These are phyloP conservation scores for Nemophila menziesii DNA, from an alignment of 257 asterid species.

Conservation along the genomic window DNA sequence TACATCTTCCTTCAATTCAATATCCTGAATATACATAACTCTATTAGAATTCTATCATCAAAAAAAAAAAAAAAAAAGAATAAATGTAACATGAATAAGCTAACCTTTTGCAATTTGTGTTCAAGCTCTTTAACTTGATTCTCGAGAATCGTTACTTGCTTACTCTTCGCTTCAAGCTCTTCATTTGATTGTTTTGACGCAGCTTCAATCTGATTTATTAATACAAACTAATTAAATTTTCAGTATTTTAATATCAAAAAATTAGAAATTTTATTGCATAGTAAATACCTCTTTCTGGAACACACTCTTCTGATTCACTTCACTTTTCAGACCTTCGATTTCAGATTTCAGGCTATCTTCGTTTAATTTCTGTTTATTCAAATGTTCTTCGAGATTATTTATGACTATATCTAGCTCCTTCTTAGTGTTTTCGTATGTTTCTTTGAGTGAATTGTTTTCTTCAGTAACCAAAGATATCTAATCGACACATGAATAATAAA, in stretches of 20 bases:
- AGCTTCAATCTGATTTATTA: slow-evolving; percentile 44
- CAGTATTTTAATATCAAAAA: not conserved
- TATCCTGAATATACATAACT: slow-evolving; percentile 19
- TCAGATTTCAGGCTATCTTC: slow-evolving; percentile 50
- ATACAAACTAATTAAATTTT: not conserved
- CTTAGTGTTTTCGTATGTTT: slow-evolving; percentile 55
- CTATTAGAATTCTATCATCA: too few relatives aligned
- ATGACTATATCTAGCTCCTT: slow-evolving; percentile 62
- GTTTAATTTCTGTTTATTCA: slow-evolving; percentile 49
- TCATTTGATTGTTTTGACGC: slow-evolving; percentile 34
- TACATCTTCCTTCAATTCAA: slow-evolving; percentile 28
- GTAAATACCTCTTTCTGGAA: slow-evolving; percentile 34
- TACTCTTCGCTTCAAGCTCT: slow-evolving; percentile 48
- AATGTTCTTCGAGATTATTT: slow-evolving; percentile 52
- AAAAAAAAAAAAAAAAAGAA: not conserved
- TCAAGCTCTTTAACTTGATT: slow-evolving; percentile 46
- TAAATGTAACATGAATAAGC: slow-evolving; percentile 3
- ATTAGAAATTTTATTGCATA: not conserved
- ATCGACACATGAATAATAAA: slow-evolving; percentile 2
- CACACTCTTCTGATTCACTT: slow-evolving; percentile 37
- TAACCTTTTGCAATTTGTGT: slow-evolving; percentile 61
- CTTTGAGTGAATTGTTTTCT: slow-evolving; percentile 54
- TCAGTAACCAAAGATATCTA: slow-evolving; percentile 69
- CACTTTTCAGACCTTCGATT: slow-evolving; percentile 39
- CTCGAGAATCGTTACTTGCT: slow-evolving; percentile 36